These are phyloP conservation scores for Diaporthe ilicicola DNA, from an alignment of 2,329 filamentous ascomycete species.

Conservation along the genomic window DNA sequence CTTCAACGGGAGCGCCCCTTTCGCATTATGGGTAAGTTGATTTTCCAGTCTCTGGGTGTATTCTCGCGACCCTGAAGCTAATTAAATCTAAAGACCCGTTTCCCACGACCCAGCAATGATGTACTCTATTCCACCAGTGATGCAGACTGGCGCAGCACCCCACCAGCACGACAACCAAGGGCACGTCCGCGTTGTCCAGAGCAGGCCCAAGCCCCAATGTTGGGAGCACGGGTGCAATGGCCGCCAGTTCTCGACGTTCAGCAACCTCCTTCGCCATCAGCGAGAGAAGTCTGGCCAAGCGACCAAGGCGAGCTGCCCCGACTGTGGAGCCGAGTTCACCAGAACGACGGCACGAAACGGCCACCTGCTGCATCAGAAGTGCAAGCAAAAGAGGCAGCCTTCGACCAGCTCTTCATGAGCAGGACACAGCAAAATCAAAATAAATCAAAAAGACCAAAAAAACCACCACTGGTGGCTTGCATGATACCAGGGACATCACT, in stretches of 20 bases:
- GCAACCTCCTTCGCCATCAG: conserved; percentile 91
- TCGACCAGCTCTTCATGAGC: conserved; percentile 48
- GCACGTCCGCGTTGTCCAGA: conserved; percentile 75
- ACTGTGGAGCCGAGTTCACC: conserved; percentile 93
- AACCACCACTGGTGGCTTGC: conserved; percentile 22
- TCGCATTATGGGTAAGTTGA: conserved; percentile 44
- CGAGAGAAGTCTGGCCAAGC: conserved; percentile 93
- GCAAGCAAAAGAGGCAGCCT: conserved; percentile 69
- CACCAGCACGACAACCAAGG: conserved; percentile 48
- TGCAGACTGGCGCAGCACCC: conserved; percentile 35
- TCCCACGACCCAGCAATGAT: conserved; percentile 38
- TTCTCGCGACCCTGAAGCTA: conserved; percentile 22
- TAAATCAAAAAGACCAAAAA: background rate
- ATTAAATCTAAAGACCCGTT: conserved; percentile 34
- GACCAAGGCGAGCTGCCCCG: conserved; percentile 86
- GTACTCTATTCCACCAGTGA: conserved; percentile 42
- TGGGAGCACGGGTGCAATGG: conserved; percentile 98
- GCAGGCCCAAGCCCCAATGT: conserved; percentile 90
- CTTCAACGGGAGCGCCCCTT: conserved; percentile 39
- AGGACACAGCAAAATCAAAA: background rate
- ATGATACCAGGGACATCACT: conserved; percentile 32
- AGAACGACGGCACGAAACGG: conserved; percentile 88
- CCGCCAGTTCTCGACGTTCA: conserved; percentile 94
- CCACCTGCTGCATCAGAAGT: conserved; percentile 87
- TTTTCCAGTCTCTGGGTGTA: background rate